Conservation (phyloP, 345 rosid genomes). For the Nephelium lappaceum region DNA sequence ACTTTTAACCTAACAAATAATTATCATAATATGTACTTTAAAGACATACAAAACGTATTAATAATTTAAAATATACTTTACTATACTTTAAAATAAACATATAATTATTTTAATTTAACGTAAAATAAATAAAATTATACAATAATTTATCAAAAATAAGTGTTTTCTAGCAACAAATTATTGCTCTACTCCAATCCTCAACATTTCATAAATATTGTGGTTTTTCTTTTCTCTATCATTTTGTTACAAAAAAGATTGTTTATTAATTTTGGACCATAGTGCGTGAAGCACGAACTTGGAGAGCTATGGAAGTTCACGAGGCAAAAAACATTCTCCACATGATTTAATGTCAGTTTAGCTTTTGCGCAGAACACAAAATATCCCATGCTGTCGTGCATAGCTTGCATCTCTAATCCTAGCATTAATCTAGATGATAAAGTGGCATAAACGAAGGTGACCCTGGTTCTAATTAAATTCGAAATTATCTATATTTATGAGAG, state of each 20-base stretch:
- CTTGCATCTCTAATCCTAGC: neutral
- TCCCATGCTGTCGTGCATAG: neutral
- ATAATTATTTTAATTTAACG: too few species aligned
- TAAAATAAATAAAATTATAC: too few species aligned
- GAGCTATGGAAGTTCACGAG: neutral
- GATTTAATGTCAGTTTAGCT: neutral
- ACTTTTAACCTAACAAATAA: too few species aligned
- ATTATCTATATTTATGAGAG: too few species aligned
- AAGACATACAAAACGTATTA: too few species aligned
- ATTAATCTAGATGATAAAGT: neutral
- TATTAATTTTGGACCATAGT: neutral
- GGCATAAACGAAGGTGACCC: neutral
- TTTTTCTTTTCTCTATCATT: neutral
- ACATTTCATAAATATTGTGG: neutral
- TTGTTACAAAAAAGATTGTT: too few species aligned
- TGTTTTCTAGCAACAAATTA: too few species aligned
- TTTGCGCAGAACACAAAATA: neutral
- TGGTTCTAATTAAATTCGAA: neutral
- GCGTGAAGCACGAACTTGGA: neutral
- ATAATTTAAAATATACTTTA: too few species aligned
- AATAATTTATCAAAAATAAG: too few species aligned
- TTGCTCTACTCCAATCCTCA: too few species aligned
- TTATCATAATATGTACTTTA: too few species aligned
- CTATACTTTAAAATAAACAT: too few species aligned
- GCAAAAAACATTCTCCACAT: neutral